These are phyloP conservation scores for Ormosia semicastrata DNA, from an alignment of 306 rosid genomes.

Conservation along the genomic window DNA sequence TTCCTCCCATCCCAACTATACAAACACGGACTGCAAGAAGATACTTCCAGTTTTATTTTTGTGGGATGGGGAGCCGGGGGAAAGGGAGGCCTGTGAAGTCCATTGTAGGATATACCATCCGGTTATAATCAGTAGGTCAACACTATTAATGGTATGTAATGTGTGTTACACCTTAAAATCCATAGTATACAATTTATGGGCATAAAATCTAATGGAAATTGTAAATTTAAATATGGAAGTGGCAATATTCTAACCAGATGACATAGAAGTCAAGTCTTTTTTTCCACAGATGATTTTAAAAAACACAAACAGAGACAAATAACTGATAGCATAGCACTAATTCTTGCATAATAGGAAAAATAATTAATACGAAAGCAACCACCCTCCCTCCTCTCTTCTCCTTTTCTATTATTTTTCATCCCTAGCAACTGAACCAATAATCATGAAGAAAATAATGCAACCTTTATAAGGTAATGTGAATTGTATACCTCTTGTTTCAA, in stretches of 20 bases:
- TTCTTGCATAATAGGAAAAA: neutral
- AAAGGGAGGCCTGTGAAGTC: neutral
- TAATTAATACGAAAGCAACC: neutral
- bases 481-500: conserved; percentile 56
- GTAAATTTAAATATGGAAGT: neutral
- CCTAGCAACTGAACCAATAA: neutral
- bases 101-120: neutral
- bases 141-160: neutral
- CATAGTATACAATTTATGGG: neutral
- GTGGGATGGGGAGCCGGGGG: neutral
- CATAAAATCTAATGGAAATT: neutral
- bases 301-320: neutral
- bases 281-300: neutral
- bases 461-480: neutral
- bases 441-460: neutral
- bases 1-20: neutral
- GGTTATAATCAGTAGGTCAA: neutral
- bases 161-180: neutral
- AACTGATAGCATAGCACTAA: neutral
- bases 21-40: neutral
- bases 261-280: neutral
- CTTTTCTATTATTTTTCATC: neutral
- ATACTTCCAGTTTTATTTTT: too few relatives aligned
- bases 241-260: neutral
- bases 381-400: neutral